Percentiles rank a stretch among this genome's conserved stretches.
These are phyloP conservation scores for Panicum hallii DNA, from an alignment of 202 grass and related monocot genomes.

Conservation along the genomic window DNA sequence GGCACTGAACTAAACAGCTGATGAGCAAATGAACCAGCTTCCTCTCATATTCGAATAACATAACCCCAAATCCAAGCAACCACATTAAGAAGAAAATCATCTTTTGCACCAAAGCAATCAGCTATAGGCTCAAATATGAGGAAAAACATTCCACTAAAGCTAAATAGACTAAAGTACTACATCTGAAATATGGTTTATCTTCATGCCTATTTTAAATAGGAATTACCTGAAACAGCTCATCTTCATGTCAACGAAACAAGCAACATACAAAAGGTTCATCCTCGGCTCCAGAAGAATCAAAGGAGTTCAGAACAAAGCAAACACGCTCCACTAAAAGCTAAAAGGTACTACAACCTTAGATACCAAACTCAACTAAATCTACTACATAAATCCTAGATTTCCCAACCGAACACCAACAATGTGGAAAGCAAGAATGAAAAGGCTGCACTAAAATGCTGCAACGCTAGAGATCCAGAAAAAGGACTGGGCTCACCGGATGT, in stretches of 20 bases:
- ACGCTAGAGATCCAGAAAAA: slow-evolving; percentile 12
- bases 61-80: not conserved
- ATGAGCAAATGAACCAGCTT: slow-evolving; percentile 21
- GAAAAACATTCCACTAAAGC: not conserved
- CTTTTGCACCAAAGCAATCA: not conserved
- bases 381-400: slow-evolving; percentile 1
- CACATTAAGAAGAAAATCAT: not conserved
- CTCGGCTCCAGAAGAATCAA: not conserved
- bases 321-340: not conserved
- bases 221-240: not conserved
- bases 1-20: slow-evolving; percentile 1
- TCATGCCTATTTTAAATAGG: not conserved
- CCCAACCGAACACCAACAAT: not conserved
- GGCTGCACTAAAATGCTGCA: not conserved
- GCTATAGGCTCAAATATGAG: not conserved
- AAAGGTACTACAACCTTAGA: not conserved
- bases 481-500: slow-evolving; percentile 66
- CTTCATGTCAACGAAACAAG: not conserved
- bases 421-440: slow-evolving; percentile 7
- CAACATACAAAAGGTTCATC: not conserved
- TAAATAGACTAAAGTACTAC: not conserved
- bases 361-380: not conserved
- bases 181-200: not conserved
- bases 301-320: not conserved
- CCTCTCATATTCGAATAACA: not conserved